These are phyloP conservation scores for Colletotrichum lindemuthianum DNA, from an alignment of 2,329 filamentous ascomycete species.

Conservation along the genomic window DNA sequence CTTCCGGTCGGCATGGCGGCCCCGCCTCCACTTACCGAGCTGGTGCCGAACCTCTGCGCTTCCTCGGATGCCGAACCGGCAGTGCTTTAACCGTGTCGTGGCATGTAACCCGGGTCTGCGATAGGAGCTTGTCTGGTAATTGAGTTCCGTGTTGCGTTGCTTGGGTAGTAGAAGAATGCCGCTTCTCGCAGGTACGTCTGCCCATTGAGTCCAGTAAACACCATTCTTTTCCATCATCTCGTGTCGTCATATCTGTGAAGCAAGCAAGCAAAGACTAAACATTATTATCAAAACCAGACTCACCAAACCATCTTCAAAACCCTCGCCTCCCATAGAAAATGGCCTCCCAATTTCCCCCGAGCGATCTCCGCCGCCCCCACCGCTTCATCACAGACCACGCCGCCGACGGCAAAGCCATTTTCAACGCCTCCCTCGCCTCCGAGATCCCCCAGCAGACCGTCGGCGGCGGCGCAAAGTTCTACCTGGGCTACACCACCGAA, in stretches of 20 bases:
- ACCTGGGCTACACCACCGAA: slow-evolving; percentile 41
- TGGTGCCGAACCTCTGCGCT: not conserved
- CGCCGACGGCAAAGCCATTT: slow-evolving; percentile 45
- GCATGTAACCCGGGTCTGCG: not conserved
- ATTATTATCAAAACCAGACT: not conserved
- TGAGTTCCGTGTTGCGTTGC: not conserved
- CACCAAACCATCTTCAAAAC: no score
- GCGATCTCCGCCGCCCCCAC: slow-evolving; percentile 34
- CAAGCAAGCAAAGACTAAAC: no score
- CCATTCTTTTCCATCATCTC: no score
- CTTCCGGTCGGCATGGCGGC: not conserved
- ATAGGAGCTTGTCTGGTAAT: not conserved
- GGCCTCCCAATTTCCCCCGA: slow-evolving; percentile 10
- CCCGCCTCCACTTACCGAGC: slow-evolving; percentile 33
- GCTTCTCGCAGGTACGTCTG: not conserved
- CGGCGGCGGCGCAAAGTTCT: slow-evolving; percentile 38
- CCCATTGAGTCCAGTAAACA: not conserved
- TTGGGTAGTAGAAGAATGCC: slow-evolving; percentile 16
- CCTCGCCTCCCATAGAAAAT: not conserved
- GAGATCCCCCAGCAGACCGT: slow-evolving; percentile 37
- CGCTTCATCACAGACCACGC: slow-evolving; percentile 49
- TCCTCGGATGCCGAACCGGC: slow-evolving; percentile 26
- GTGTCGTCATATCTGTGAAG: no score
- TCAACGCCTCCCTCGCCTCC: slow-evolving; percentile 42
- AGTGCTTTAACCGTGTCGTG: slow-evolving; percentile 5